phyloP scores from a whole-genome alignment of 139 green algal species.

The Chloropicon primus region DNA sequence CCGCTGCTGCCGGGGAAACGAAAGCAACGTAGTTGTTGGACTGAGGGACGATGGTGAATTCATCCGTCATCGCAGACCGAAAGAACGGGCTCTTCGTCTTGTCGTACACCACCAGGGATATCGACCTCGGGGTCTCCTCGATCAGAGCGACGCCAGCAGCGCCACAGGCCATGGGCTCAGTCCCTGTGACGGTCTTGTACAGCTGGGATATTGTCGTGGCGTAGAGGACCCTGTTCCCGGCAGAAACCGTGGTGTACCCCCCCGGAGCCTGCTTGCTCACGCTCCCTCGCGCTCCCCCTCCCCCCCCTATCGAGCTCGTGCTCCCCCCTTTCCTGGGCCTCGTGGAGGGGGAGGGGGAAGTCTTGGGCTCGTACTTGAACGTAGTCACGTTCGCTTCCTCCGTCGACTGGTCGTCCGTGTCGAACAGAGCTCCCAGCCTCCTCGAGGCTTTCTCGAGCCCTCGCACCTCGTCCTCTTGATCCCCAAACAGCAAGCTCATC shows the following conservation, averaged over 20 bases:
- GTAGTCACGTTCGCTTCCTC: not conserved
- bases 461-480: not conserved
- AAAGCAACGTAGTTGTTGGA: not conserved
- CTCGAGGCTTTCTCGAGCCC: not conserved
- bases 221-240: not conserved
- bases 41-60: not conserved
- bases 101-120: not conserved
- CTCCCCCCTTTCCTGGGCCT: too few species aligned
- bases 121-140: not conserved
- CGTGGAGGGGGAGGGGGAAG: not conserved
- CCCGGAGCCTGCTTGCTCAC: too few species aligned
- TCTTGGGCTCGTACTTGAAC: not conserved
- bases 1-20: not conserved
- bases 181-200: not conserved
- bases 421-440: not conserved
- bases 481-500: not conserved
- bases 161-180: not conserved
- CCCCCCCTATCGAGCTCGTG: too few species aligned
- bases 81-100: not conserved
- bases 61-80: not conserved
- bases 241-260: not conserved
- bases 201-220: not conserved
- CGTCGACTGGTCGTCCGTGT: not conserved
- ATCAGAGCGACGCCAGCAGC: not conserved
- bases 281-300: not conserved